These are phyloP conservation scores for Colletotrichum scovillei DNA, from an alignment of 2,329 filamentous ascomycete genomes.

Conservation along the genomic window DNA sequence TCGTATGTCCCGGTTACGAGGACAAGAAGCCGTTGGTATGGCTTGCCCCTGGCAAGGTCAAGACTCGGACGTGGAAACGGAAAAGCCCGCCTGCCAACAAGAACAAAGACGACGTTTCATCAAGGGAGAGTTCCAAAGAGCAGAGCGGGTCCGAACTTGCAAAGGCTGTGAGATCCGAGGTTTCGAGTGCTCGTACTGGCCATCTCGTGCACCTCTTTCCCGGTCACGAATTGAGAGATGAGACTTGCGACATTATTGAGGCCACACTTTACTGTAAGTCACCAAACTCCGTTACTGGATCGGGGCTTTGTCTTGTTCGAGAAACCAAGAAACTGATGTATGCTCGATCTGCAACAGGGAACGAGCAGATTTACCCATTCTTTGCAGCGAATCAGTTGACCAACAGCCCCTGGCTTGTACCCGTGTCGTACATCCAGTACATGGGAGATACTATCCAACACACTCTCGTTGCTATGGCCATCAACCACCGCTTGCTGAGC, in stretches of 20 bases:
- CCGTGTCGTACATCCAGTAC: background rate
- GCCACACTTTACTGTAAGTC: conserved; percentile 33
- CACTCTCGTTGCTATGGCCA: conserved; percentile 44
- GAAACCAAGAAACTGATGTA: background rate
- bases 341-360: conserved; percentile 1
- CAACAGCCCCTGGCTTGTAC: conserved; percentile 23
- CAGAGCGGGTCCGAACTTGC: background rate
- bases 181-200: background rate
- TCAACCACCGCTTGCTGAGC: conserved; percentile 47
- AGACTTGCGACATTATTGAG: conserved; percentile 27
- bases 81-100: conserved; percentile 10
- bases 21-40: conserved; percentile 50
- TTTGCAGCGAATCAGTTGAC: conserved; percentile 11
- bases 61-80: conserved; percentile 37
- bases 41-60: conserved; percentile 41
- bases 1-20: conserved; percentile 53
- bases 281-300: background rate
- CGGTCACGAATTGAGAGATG: conserved; percentile 2
- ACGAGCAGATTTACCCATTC: conserved; percentile 16
- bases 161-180: background rate
- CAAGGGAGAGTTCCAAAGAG: background rate
- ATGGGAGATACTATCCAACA: conserved; percentile 2
- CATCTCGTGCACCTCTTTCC: conserved; percentile 6
- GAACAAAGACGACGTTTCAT: background rate
- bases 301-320: background rate